phyloP scores from a whole-genome alignment of 768 basidiomycete genomes.

The Lactifluus piperatus region DNA sequence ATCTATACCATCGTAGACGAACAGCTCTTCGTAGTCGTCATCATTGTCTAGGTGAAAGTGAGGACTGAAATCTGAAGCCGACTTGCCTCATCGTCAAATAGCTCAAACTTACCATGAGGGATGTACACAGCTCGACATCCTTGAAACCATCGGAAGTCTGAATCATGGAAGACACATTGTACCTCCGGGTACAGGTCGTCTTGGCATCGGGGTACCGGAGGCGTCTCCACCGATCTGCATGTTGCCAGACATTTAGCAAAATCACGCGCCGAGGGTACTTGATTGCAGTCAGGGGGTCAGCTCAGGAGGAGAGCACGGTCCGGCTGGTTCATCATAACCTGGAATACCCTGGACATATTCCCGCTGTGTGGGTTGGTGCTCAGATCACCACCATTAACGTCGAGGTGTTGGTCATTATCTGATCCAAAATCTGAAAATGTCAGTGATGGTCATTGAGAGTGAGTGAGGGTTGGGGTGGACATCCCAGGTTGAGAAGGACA shows the following conservation, averaged over 20 bases:
- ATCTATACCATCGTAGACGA: constrained; percentile 69
- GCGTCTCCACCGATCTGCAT: constrained; percentile 50
- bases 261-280: constrained; percentile 32
- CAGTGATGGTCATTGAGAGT: constrained; percentile 19
- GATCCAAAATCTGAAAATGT: constrained; percentile 32
- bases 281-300: constrained; percentile 62
- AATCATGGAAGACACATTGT: constrained; percentile 63
- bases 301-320: constrained; percentile 53
- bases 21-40: constrained; percentile 43
- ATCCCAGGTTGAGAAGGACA: too few relatives aligned
- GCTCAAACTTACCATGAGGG: constrained; percentile 71
- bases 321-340: constrained; percentile 59
- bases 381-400: constrained; percentile 39
- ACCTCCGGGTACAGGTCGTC: constrained; percentile 80
- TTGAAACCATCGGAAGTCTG: constrained; percentile 39
- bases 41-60: constrained; percentile 17
- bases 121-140: constrained; percentile 81
- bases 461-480: background rate
- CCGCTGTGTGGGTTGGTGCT: constrained; percentile 43
- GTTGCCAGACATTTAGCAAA: constrained; percentile 53
- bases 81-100: constrained; percentile 38
- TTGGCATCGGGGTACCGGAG: constrained; percentile 55
- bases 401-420: constrained; percentile 36
- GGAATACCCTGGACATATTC: constrained; percentile 60
- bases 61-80: background rate